A percentile compares a stretch with the other conserved stretches of the same genome.
Conservation (phyloP, 2,329 filamentous ascomycete genomes). For the Cladosporium sp. region DNA sequence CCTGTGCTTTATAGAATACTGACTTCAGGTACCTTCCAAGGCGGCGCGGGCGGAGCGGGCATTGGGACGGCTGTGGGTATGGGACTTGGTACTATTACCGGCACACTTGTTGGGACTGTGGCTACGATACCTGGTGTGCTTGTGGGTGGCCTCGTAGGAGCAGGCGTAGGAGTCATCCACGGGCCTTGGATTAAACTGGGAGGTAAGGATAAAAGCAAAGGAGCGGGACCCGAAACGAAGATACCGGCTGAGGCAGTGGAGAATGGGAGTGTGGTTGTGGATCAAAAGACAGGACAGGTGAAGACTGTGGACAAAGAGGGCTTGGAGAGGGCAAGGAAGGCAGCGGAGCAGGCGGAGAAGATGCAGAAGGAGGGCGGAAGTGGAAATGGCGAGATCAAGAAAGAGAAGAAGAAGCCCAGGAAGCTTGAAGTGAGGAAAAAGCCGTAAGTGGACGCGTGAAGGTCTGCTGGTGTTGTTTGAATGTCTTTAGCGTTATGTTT, state of each 20-base stretch:
- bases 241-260: slow-evolving; percentile 20
- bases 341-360: slow-evolving; percentile 4
- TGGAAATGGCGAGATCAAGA: neutral
- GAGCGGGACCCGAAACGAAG: slow-evolving; percentile 14
- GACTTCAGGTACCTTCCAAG: slow-evolving; percentile 42
- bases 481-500: neutral
- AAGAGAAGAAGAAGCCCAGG: slow-evolving; percentile 16
- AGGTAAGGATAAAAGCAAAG: neutral
- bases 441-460: neutral
- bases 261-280: slow-evolving; percentile 16
- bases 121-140: slow-evolving; percentile 42
- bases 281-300: slow-evolving; percentile 10
- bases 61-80: slow-evolving; percentile 44
- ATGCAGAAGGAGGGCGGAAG: neutral
- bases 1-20: too few relatives aligned
- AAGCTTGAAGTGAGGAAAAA: slow-evolving; percentile 16
- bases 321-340: slow-evolving; percentile 12
- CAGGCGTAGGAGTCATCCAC: slow-evolving; percentile 43
- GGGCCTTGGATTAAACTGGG: slow-evolving; percentile 46
- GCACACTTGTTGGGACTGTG: slow-evolving; percentile 42
- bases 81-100: slow-evolving; percentile 45
- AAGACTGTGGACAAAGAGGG: slow-evolving; percentile 8
- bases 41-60: slow-evolving; percentile 43
- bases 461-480: neutral
- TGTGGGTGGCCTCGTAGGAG: slow-evolving; percentile 43